Base-by-base conservation (phyloP, 2,329 filamentous ascomycete genomes). In the Botrytis pseudocinerea region DNA sequence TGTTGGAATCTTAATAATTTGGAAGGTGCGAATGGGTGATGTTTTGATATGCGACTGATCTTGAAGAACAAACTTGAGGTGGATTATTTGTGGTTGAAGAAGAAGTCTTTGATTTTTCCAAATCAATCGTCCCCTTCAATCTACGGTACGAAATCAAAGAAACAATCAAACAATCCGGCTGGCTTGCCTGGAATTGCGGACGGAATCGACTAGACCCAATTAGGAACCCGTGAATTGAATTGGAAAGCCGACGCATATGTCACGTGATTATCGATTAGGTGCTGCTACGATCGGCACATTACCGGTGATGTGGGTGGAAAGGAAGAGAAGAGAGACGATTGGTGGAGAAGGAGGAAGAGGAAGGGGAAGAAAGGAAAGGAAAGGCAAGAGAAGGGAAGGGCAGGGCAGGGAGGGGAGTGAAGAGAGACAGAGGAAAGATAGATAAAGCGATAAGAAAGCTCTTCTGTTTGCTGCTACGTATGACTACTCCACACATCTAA, bases 91-190 rank as follows among this genome's bases (percentile, higher is more conserved):
- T 61, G 32, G 70, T 72, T 72, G 63, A 61, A 42, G 16, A 32
- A 54, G 40, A 35, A 38, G 66, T 22, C 40, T 22, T 18, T 54
- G 42, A 42, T 42, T 57, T 42, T 57, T 16, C 7, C n/a, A 38
- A 46, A 51, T 18, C 44, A 38, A 38, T 28, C 8, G 63, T 38
- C 46, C 44, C 18, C 42, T 38, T 16, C 46, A 51, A 54, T 65
- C 60, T 42, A 48, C 25, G 18, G 57, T 54, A 72, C 61, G 63
- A 69, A 68, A 72, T 69, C 70, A 60, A 72, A 72, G 70, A 72
- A 72, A 72, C 63, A 69, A 69, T 69, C 28, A 51, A 72, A 68
- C 59, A 51, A 32, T 46, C 35, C 46, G 62, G 51, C 62, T 72
- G 22, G 46, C 46, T 65, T 57, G 44, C 51, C 35, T 72, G 63